Evolutionary conservation across 2,329 filamentous ascomycete genomes (phyloP).

Genomic region (Plectosphaerella cucumerina): DNA sequence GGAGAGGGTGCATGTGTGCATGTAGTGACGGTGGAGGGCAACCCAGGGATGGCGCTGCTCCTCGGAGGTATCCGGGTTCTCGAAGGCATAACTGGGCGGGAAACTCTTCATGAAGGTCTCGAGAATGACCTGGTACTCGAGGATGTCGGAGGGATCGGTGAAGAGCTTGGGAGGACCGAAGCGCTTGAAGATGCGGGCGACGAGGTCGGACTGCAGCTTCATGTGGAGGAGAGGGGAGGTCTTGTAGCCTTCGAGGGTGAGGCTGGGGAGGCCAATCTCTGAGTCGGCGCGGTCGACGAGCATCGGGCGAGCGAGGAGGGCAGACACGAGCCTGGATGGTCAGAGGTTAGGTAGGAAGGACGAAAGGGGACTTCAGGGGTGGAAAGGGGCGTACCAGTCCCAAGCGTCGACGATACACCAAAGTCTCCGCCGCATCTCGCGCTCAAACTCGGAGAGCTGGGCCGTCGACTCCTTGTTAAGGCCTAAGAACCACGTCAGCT

Average conservation of each 20-base stretch:
- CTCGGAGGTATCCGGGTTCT: conserved; percentile 33
- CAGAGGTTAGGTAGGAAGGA: neutral
- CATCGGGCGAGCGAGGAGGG: conserved; percentile 25
- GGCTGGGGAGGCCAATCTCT: conserved; percentile 24
- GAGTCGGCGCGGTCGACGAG: conserved; percentile 29
- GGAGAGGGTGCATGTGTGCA: conserved; percentile 26
- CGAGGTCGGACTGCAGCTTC: conserved; percentile 29
- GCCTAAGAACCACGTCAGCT: conserved; percentile 12
- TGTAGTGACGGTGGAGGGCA: conserved; percentile 38
- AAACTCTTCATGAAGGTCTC: conserved; percentile 38
- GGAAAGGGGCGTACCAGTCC: conserved; percentile 26
- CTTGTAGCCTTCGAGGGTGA: conserved; percentile 24
- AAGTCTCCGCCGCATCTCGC: conserved; percentile 28
- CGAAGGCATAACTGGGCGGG: conserved; percentile 32
- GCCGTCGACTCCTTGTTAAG: conserved; percentile 25
- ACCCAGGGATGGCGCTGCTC: conserved; percentile 38
- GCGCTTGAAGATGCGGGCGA: conserved; percentile 21
- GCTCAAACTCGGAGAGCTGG: conserved; percentile 25
- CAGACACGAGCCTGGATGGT: conserved; percentile 27
- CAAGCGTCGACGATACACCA: conserved; percentile 33
- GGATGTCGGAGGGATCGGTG: conserved; percentile 20
- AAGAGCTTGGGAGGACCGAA: conserved; percentile 26
- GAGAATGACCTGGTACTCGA: conserved; percentile 26
- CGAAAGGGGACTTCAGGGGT: neutral
- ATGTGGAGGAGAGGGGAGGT: conserved; percentile 28